Evolutionary conservation across 2,329 filamentous ascomycete species (phyloP), one percentile per base, ranked within the genome.

Genomic region (Microdochium nivale): DNA sequence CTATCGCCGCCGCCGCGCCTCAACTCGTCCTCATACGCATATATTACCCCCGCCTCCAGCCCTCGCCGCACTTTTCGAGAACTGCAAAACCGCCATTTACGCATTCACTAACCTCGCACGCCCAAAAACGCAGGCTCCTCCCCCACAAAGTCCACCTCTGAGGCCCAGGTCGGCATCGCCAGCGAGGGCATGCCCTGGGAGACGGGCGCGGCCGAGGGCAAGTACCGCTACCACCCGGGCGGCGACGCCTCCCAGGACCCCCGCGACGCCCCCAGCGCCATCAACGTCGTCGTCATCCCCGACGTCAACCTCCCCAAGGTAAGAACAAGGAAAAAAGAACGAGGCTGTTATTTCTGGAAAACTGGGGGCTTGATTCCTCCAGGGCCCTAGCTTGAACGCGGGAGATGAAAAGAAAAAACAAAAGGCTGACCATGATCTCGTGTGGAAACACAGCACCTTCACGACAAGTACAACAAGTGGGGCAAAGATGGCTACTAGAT

Each of bases 381-480:
- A n/a, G n/a, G n/a, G n/a, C n/a, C n/a, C n/a, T n/a, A n/a, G n/a
- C n/a, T n/a, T n/a, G n/a, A n/a, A n/a, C n/a, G n/a, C n/a, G n/a
- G n/a, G n/a, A n/a, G n/a, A n/a, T n/a, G 11, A 8, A 33, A 33
- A 14, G 14, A 78, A 64, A 33, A 33, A 11, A 19, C 2, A 24
- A 19, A 16, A 13, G n/a, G 21, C 40, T 23, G n/a, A 44, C 40
- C 40, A 23, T 21, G 19, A 21, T 23, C 23, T n/a, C n/a, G n/a
- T n/a, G n/a, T 11, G 9, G 7, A 24, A 25, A 32, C 48, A 53
- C 63, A 95, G 89, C 80, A 86, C 65, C 83, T 96, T 58, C 94
- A 99, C 76, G 94, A 99, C 63, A 87, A 87, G 77, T 97, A 87
- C 84, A 99, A 99, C 88, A 99, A 99, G 81, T 97, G 89, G 84